Conservation (phyloP, 1,284 basidiomycete species). For the Apiotrichum brassicae region DNA sequence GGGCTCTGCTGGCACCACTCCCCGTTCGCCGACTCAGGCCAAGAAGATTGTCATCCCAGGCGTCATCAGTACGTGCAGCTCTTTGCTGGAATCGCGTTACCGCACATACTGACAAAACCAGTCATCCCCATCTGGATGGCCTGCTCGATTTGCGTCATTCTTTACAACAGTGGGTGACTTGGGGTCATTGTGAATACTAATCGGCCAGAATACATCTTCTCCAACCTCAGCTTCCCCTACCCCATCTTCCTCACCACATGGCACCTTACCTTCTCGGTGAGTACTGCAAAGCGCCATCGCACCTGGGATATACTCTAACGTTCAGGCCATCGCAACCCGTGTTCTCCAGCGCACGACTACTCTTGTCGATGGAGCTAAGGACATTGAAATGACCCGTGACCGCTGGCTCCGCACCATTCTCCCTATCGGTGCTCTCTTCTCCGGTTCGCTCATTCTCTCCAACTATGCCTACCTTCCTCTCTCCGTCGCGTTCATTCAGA, state of each 20-base stretch:
- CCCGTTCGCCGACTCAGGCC: conserved; percentile 14
- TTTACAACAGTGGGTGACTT: conserved; percentile 69
- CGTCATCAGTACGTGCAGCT: conserved; percentile 38
- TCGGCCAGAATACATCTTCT: conserved; percentile 64
- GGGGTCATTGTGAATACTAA: neutral
- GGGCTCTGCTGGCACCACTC: conserved; percentile 2
- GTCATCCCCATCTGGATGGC: conserved; percentile 60
- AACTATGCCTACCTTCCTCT: conserved; percentile 93
- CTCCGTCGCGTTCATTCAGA: conserved; percentile 89
- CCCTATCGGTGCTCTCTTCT: conserved; percentile 88
- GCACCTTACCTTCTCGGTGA: conserved; percentile 74
- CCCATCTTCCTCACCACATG: conserved; percentile 84
- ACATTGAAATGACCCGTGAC: conserved; percentile 75
- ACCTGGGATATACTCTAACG: neutral
- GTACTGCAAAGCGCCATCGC: conserved; percentile 29
- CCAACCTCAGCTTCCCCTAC: conserved; percentile 70
- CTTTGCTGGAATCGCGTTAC: too few relatives aligned
- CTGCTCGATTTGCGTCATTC: conserved; percentile 83
- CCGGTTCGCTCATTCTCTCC: conserved; percentile 80
- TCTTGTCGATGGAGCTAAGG: conserved; percentile 81
- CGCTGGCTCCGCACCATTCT: conserved; percentile 82
- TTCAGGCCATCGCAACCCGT: conserved; percentile 77
- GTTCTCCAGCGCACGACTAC: conserved; percentile 79
- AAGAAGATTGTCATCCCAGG: conserved; percentile 48
- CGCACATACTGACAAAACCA: too few relatives aligned